phyloP scores from a whole-genome alignment of 176 grass and related monocot genomes.

The Pontederia crassipes region DNA sequence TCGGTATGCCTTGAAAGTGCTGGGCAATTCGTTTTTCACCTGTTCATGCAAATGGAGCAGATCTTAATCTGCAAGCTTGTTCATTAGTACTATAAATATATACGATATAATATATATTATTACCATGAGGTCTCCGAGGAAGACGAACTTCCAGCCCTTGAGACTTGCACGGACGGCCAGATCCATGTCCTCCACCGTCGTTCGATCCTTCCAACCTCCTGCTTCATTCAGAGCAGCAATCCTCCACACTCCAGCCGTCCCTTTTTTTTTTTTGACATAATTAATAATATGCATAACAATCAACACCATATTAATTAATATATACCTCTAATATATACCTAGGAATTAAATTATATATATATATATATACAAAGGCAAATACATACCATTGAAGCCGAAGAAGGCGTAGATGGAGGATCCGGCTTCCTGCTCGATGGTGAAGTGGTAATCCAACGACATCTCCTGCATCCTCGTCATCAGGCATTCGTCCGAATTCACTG shows the following conservation, averaged over 20 bases:
- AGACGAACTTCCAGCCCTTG: constrained; percentile 13
- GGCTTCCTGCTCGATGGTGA: constrained; percentile 6
- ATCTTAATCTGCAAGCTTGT: no score
- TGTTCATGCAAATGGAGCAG: background rate
- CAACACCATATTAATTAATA: no score
- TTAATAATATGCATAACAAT: no score
- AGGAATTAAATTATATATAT: no score
- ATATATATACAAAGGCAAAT: no score
- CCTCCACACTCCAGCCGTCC: constrained; percentile 9
- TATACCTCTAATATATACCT: no score
- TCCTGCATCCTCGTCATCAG: constrained; percentile 17
- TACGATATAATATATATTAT: background rate
- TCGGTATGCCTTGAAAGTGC: constrained; percentile 10
- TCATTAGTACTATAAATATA: no score
- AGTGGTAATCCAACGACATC: constrained; percentile 16
- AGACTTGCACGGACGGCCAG: constrained; percentile 12
- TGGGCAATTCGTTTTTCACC: constrained; percentile 6
- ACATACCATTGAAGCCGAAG: constrained; percentile 6
- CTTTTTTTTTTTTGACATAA: background rate
- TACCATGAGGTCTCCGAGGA: constrained; percentile 3
- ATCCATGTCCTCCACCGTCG: constrained; percentile 8
- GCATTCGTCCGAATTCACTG: constrained; percentile 14
- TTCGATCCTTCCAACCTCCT: constrained; percentile 8
- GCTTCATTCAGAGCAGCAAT: constrained; percentile 5
- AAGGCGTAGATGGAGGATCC: constrained; percentile 3